phyloP scores from a whole-genome alignment of 2,329 filamentous ascomycete species.

The Monilinia fructicola region DNA sequence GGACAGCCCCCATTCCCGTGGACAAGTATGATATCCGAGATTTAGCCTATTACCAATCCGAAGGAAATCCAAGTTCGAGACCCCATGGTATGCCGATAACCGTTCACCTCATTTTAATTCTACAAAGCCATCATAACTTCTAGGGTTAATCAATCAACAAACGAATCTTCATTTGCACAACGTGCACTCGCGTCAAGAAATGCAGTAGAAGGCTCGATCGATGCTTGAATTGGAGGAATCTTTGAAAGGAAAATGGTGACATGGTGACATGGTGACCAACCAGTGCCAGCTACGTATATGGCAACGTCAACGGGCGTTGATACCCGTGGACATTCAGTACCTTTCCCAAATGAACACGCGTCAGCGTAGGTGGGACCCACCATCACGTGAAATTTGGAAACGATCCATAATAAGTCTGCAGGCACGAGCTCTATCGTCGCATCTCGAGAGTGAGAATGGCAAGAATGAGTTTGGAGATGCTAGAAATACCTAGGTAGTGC shows the following conservation, averaged over 20 bases:
- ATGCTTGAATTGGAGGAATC: neutral
- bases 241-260: neutral
- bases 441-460: neutral
- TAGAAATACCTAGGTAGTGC: neutral
- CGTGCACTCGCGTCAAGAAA: neutral
- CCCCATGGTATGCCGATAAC: neutral
- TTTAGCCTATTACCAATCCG: neutral
- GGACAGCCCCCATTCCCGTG: neutral
- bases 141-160: neutral
- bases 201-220: neutral
- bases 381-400: neutral
- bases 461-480: neutral
- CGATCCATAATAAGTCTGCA: slow-evolving; percentile 2
- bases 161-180: neutral
- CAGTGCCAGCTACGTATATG: neutral
- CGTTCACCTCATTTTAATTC: neutral
- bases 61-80: too few relatives aligned
- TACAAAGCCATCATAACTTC: neutral
- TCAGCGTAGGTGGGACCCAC: slow-evolving; percentile 3
- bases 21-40: neutral
- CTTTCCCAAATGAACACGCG: neutral
- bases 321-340: too few relatives aligned
- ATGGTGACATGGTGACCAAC: neutral
- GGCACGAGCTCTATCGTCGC: neutral
- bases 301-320: neutral